Evolutionary conservation across 1,139 yeast species (phyloP).

Genomic region (Barnettozyma hawaiiensis): DNA sequence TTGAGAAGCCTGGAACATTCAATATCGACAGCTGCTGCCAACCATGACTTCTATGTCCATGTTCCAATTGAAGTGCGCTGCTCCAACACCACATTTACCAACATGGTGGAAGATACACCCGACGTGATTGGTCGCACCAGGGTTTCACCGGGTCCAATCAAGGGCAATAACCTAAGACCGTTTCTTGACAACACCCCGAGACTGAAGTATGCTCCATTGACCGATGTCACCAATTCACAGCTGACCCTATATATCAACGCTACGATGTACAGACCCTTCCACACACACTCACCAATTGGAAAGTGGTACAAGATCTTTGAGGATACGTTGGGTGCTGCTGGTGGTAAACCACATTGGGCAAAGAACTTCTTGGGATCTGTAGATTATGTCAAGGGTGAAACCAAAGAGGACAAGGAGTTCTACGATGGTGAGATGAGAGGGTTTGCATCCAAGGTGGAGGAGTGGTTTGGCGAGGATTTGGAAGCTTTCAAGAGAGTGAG

Average conservation of each 20-base stretch:
- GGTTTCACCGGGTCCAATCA: slow-evolving; percentile 68
- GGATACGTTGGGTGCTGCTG: slow-evolving; percentile 63
- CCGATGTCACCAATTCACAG: slow-evolving; percentile 65
- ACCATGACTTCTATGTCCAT: slow-evolving; percentile 72
- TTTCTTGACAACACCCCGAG: slow-evolving; percentile 74
- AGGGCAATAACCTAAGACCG: slow-evolving; percentile 81
- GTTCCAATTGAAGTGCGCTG: slow-evolving; percentile 96
- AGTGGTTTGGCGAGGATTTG: slow-evolving; percentile 80
- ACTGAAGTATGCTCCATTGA: slow-evolving; percentile 47
- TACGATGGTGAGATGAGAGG: slow-evolving; percentile 78
- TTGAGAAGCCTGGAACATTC: slow-evolving; percentile 57
- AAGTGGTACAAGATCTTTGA: slow-evolving; percentile 87
- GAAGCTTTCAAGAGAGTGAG: slow-evolving; percentile 55
- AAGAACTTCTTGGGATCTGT: slow-evolving; percentile 80
- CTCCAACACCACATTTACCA: slow-evolving; percentile 68
- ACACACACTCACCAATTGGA: slow-evolving; percentile 63
- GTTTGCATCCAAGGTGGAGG: slow-evolving; percentile 56
- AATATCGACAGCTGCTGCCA: slow-evolving; percentile 54
- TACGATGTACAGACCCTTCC: slow-evolving; percentile 92
- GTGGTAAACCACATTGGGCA: slow-evolving; percentile 99
- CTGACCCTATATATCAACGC: slow-evolving; percentile 86
- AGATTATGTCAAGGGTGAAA: slow-evolving; percentile 31
- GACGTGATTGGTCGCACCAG: slow-evolving; percentile 34
- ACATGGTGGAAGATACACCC: slow-evolving; percentile 20
- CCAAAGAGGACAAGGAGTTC: slow-evolving; percentile 32